Base-by-base conservation (phyloP, 495 filamentous ascomycete genomes). In the Clohesyomyces aquaticus region DNA sequence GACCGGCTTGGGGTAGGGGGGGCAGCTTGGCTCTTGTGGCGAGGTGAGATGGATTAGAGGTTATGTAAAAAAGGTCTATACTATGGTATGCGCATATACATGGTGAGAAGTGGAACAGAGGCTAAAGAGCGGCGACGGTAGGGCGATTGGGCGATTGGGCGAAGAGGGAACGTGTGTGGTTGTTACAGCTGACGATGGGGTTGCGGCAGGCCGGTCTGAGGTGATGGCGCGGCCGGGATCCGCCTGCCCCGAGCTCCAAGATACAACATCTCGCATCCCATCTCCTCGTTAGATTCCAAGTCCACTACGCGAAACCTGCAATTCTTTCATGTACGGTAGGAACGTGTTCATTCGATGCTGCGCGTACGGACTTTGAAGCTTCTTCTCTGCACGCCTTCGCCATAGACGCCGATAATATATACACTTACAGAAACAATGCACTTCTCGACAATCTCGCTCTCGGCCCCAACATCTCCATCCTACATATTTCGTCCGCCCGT, bases 401-500 rank as follows among this genome's bases (percentile, higher is more conserved):
- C n/a, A n/a, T n/a, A n/a, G n/a, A n/a, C n/a, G n/a, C n/a, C n/a
- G n/a, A n/a, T 16, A 18, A 10, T 60, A 66, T 61, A 27, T 61
- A 66, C 63, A 66, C 18, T 22, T 59, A 42, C 54, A 52, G 46
- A 58, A 64, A 64, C 56, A 66, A 11, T 46, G 26, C 27, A 27
- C 54, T 45, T 52, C 61, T 35, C 21, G 10, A 19, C 18, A 25
- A 18, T 26, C n/a, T 42, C 14, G 4, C n/a, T 28, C 46, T 58
- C 28, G 25, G 18, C 43, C 45, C 22, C 46, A 19, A 14, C 32
- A 32, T 26, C 23, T 3, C 46, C 25, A 25, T 23, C 47, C 60
- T 83, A 93, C 81, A 91, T 93, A 73, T 91, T 91, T 74, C 88
- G 79, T 3, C 90, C 91, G 4, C 91, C 91, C 14, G 90, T 94